Evolutionary conservation across 2,329 filamentous ascomycete genomes (phyloP).

Genomic region (Neonectria hederae): DNA sequence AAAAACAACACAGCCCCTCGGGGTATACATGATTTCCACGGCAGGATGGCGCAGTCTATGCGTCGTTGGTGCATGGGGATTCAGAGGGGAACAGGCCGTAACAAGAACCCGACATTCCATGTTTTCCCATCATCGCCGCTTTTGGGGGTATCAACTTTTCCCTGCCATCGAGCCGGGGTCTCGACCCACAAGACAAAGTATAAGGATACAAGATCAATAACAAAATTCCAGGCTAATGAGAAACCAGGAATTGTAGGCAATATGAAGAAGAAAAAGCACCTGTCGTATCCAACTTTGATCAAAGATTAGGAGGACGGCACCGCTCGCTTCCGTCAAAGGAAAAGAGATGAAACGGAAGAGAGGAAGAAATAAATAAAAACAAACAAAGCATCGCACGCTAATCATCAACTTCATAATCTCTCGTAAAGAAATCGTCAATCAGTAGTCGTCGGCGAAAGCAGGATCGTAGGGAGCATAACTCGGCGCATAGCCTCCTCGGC

Average conservation of each 20-base stretch:
- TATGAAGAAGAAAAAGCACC: conserved; percentile 21
- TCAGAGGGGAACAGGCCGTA: conserved; percentile 21
- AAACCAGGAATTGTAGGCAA: conserved; percentile 15
- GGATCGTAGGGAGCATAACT: conserved; percentile 47
- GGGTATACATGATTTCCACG: conserved; percentile 35
- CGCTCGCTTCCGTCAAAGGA: conserved; percentile 10
- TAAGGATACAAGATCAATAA: conserved; percentile 38
- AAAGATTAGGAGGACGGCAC: conserved; percentile 12
- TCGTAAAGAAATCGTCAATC: conserved; percentile 44
- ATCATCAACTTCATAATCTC: conserved; percentile 44
- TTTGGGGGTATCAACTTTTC: conserved; percentile 52
- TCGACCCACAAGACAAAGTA: conserved; percentile 41
- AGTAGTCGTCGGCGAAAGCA: conserved; percentile 43
- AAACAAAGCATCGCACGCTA: conserved; percentile 35
- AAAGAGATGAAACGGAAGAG: conserved; percentile 26
- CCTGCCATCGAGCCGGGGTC: conserved; percentile 40
- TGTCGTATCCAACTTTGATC: conserved; percentile 7
- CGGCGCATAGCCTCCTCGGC: conserved; percentile 47
- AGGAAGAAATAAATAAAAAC: conserved; percentile 31
- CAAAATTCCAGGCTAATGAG: conserved; percentile 32
- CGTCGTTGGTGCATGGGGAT: conserved; percentile 30
- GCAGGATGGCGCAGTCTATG: conserved; percentile 31
- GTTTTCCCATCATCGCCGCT: conserved; percentile 38
- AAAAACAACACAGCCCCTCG: conserved; percentile 27
- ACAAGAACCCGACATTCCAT: conserved; percentile 34